phyloP scores from a whole-genome alignment of 768 basidiomycete species.

The Boletus eberwhitei region DNA sequence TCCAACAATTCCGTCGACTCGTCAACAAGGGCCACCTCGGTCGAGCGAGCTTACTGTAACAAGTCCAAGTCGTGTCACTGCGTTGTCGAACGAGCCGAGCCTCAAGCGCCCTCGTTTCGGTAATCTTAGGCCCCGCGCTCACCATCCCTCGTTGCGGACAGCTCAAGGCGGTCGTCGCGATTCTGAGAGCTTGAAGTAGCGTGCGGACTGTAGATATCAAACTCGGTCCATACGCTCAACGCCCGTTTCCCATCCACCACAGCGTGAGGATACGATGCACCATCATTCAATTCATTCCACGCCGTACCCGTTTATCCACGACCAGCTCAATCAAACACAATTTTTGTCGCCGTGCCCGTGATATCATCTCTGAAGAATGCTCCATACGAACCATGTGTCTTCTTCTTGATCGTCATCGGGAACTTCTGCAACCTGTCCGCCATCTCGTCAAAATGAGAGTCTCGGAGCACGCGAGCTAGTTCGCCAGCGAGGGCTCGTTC shows the following conservation, averaged over 20 bases:
- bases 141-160: not conserved
- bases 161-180: not conserved
- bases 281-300: not conserved
- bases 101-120: not conserved
- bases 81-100: not conserved
- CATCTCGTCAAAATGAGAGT: slow-evolving; percentile 79
- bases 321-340: slow-evolving; percentile 54
- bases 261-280: not conserved
- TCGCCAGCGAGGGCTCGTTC: slow-evolving; percentile 89
- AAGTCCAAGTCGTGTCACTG: not conserved
- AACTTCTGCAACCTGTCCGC: slow-evolving; percentile 67
- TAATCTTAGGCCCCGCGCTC: not conserved
- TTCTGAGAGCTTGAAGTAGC: not conserved
- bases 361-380: slow-evolving; percentile 72
- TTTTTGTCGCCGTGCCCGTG: slow-evolving; percentile 68
- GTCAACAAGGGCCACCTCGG: not conserved
- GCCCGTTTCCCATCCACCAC: slow-evolving; percentile 11
- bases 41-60: not conserved
- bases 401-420: slow-evolving; percentile 98
- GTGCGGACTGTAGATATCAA: not conserved
- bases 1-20: not conserved
- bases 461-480: slow-evolving; percentile 84
- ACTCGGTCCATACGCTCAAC: not conserved
- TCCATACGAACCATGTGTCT: slow-evolving; percentile 85
- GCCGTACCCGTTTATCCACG: not conserved